phyloP scores from a whole-genome alignment of 805 yeast genomes.

The Candida pseudofarinosa region DNA sequence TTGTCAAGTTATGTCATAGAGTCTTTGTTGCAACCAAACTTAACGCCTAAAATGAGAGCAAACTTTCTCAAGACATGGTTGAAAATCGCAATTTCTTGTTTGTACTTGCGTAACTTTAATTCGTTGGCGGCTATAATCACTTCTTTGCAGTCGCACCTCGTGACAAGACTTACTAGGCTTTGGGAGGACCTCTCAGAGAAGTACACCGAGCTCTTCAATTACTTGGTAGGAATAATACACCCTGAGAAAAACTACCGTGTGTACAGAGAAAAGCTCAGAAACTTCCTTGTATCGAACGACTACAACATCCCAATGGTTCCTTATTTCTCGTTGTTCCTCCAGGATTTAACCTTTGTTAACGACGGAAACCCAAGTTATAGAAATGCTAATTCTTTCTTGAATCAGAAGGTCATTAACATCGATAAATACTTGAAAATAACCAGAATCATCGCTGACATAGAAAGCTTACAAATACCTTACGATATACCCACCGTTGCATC shows the following conservation, averaged over 20 bases:
- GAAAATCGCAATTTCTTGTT: slow-evolving; percentile 66
- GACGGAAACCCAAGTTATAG: slow-evolving; percentile 76
- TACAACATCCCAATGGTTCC: slow-evolving; percentile 67
- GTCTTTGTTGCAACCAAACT: slow-evolving; percentile 53
- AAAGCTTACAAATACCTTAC: slow-evolving; percentile 64
- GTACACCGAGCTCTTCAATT: slow-evolving; percentile 58
- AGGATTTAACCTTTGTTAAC: slow-evolving; percentile 74
- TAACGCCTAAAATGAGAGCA: slow-evolving; percentile 46
- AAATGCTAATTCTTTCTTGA: slow-evolving; percentile 53
- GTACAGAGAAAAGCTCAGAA: slow-evolving; percentile 59
- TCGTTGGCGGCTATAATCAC: slow-evolving; percentile 78
- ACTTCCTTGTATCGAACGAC: slow-evolving; percentile 47
- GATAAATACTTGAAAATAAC: slow-evolving; percentile 71
- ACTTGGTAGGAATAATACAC: slow-evolving; percentile 63
- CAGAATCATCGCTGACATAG: slow-evolving; percentile 61
- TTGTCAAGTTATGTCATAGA: slow-evolving; percentile 72
- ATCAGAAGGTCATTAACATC: slow-evolving; percentile 61
- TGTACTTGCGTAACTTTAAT: slow-evolving; percentile 71
- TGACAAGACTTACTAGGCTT: slow-evolving; percentile 56
- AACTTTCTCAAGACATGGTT: slow-evolving; percentile 65
- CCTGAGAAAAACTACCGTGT: slow-evolving; percentile 71
- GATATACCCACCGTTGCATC: slow-evolving; percentile 14
- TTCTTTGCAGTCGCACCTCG: slow-evolving; percentile 65
- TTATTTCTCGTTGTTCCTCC: slow-evolving; percentile 67
- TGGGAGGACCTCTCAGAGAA: slow-evolving; percentile 60